These are phyloP conservation scores for Capsella rubella DNA, from an alignment of 441 rosid genomes.

Conservation along the genomic window DNA sequence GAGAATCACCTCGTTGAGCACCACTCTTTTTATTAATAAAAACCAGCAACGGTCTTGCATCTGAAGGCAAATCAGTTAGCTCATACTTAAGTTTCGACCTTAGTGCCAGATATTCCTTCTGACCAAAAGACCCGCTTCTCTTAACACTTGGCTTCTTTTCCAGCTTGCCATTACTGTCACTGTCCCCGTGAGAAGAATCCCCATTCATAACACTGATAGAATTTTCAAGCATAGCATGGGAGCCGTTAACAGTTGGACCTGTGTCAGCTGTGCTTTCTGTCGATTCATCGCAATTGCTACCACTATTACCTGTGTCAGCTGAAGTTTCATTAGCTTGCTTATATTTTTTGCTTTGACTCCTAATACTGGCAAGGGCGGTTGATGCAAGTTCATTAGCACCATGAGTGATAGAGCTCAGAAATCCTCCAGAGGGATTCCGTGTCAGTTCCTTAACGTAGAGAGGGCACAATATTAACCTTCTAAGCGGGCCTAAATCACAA, in stretches of 20 bases:
- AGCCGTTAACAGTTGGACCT: conserved; percentile 53
- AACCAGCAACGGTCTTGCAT: conserved; percentile 89
- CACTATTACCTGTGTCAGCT: conserved; percentile 61
- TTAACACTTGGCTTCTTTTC: conserved; percentile 63
- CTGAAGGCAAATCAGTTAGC: conserved; percentile 85
- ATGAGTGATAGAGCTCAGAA: conserved; percentile 91
- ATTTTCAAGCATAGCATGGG: conserved; percentile 55
- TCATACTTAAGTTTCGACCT: conserved; percentile 80
- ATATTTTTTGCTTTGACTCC: conserved; percentile 86
- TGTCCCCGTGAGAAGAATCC: conserved; percentile 49
- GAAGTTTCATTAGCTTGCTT: conserved; percentile 69
- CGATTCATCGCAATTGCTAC: conserved; percentile 60
- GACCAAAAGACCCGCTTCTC: conserved; percentile 72
- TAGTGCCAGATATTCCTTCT: conserved; percentile 69
- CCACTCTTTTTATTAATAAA: conserved; percentile 98
- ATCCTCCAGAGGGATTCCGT: conserved; percentile 64
- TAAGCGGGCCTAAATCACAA: conserved; percentile 87
- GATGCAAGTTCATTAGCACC: conserved; percentile 98
- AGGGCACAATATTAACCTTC: conserved; percentile 87
- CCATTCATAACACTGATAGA: conserved; percentile 53
- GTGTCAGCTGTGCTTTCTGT: conserved; percentile 69
- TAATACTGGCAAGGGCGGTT: conserved; percentile 90
- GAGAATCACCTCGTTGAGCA: conserved; percentile 91
- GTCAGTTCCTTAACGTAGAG: conserved; percentile 80
- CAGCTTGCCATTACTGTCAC: conserved; percentile 51